Evolutionary conservation across 148 eudicot genomes (phyloP), one percentile per base, ranked within the genome.

Genomic region (Amaranthus hypochondriacus): DNA sequence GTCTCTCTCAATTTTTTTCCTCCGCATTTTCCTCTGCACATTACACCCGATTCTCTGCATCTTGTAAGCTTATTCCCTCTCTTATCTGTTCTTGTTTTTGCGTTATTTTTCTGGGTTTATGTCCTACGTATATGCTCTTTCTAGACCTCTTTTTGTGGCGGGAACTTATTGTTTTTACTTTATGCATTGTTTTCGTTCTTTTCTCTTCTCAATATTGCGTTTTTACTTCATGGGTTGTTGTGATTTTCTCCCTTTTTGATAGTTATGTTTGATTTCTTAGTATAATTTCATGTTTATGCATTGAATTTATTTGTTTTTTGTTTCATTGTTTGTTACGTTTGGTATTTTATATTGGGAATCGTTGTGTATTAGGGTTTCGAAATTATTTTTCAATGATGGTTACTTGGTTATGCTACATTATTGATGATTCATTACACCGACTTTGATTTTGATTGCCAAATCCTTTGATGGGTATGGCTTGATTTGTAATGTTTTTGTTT

Each of bases 91-190:
- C 56, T 42, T 58, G 53, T 48, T 56, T 56, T 7, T 12, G 44
- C 67, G 28, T 54, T 3, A n/a, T 58, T 52, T 66, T 28, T 71
- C 63, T 15, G 14, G 39, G 42, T 48, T 68, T 28, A 44, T 9
- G 39, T 7, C 9, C 39, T 44, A 5, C 4, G 59, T 62, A 9
- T 42, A 6, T 75, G 74, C 62, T 71, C 42, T 52, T 68, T 75
- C 13, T 71, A 13, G 48, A 63, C 84, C 62, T 62, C 60, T 42
- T 18, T 54, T 49, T 70, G 66, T 82, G 84, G 84, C 77, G 81
- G 81, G 81, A 82, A 78, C 66, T 9, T 54, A 43, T 0, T 39
- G 2, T 67, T 49, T 11, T 12, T 15, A 5, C 42, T 7, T 68
- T 53, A 56, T 48, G 4, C 56, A 54, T 48, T 56, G 58, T 61